phyloP scores from a whole-genome alignment of 2,329 filamentous ascomycete species.

The Fusarium sp. region DNA sequence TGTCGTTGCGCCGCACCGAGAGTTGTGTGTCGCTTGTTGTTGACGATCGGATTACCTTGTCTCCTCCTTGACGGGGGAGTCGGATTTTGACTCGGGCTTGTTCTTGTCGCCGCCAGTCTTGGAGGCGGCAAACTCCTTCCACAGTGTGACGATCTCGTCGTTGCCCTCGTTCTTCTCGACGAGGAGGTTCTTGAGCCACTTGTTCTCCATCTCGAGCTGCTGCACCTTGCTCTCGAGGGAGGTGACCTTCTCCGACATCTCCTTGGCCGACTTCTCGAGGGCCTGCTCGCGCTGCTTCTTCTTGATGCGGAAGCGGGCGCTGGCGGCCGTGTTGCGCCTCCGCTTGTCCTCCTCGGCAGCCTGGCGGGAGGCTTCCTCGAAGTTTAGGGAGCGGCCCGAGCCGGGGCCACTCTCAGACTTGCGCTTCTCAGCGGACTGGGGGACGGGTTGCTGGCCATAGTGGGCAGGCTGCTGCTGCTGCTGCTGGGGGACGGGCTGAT shows the following conservation, averaged over 20 bases:
- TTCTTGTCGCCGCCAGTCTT: constrained; percentile 49
- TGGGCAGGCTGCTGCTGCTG: constrained; percentile 48
- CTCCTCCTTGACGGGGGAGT: constrained; percentile 43
- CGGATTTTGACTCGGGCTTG: constrained; percentile 45
- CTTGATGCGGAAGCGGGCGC: constrained; percentile 90
- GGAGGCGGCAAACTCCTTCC: constrained; percentile 61
- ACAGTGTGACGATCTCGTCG: constrained; percentile 63
- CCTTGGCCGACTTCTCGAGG: constrained; percentile 83
- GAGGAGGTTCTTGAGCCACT: constrained; percentile 83
- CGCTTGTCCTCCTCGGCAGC: constrained; percentile 92
- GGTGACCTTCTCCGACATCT: constrained; percentile 83
- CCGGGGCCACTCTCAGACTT: constrained; percentile 57
- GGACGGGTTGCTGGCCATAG: constrained; percentile 46
- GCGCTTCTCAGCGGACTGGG: constrained; percentile 57
- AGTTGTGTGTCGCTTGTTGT: background rate
- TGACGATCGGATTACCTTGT: constrained; percentile 26
- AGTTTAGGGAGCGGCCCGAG: constrained; percentile 60
- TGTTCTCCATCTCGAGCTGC: constrained; percentile 85
- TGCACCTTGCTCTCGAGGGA: constrained; percentile 78
- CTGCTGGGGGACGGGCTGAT: constrained; percentile 54
- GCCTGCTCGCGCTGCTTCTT: constrained; percentile 96
- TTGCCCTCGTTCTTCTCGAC: constrained; percentile 82
- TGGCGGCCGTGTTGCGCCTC: constrained; percentile 88
- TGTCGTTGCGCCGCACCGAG: constrained; percentile 17
- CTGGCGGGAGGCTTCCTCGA: constrained; percentile 78